Base-by-base conservation (phyloP, 495 filamentous ascomycete genomes). In the Diplogelasinospora grovesii region DNA sequence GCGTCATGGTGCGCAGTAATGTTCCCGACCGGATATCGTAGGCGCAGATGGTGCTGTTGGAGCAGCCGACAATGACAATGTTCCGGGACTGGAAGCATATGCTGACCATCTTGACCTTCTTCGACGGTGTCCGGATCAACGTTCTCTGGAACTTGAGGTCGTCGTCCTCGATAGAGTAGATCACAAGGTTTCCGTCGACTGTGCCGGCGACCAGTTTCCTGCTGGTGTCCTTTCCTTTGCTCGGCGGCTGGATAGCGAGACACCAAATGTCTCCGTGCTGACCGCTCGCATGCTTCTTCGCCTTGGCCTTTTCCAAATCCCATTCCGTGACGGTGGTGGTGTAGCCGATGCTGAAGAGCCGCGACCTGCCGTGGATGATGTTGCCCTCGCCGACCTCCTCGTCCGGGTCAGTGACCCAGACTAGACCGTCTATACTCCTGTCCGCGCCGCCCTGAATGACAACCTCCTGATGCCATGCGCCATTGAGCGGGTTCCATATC, bases 181-280 rank as follows among this genome's bases (percentile, higher is more conserved):
- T 63, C 4, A 88, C 82, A 37, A 97, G 72, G 22, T 85, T 83
- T 23, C 92, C 92, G 62, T 99, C 92, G 20, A 88, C 87, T 48
- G 89, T 96, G 3, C 92, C 92, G 26, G 83, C 85, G 10, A 89
- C 85, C 25, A 98, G 71, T 53, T 83, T 81, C 28, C 49, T 34
- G 40, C 37, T 27, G 10, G 39, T 28, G n/a, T n/a, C n/a, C n/a
- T n/a, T n/a, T n/a, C n/a, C n/a, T n/a, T n/a, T n/a, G 22, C 43
- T 35, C 13, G 48, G n/a, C 8, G 93, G 92, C 66, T 96, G 92
- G n/a, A 81, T 86, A 44, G 82, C 84, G 42, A 96, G 70, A 62
- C 89, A 95, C 92, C 92, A 99, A 43, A 97, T 89, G 50, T 94
- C 92, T 26, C 90, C 89, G 57, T 94, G 84, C 60, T 90, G 94